phyloP scores from a whole-genome alignment of 2,329 filamentous ascomycete genomes.

The Colletotrichum sp. region DNA sequence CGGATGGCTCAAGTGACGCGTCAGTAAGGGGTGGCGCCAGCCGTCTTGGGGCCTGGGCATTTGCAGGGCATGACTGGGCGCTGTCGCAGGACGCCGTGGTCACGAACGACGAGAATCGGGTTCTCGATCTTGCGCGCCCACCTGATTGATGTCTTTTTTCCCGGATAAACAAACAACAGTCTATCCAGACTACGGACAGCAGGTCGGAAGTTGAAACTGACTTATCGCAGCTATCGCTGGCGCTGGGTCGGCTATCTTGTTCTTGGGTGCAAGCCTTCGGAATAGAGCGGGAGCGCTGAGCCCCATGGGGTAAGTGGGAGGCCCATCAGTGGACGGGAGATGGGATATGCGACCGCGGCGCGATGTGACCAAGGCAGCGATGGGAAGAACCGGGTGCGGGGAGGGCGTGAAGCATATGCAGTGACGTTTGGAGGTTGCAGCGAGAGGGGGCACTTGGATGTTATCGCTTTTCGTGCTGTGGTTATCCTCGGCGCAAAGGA shows the following conservation, averaged over 20 bases:
- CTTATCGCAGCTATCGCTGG: constrained; percentile 1
- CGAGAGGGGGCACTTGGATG: neutral
- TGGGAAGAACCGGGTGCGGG: constrained; percentile 13
- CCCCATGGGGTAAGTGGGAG: constrained; percentile 19
- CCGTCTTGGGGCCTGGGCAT: constrained; percentile 3
- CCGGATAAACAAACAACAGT: neutral
- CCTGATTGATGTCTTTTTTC: neutral
- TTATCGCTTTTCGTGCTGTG: neutral
- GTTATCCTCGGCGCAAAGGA: neutral
- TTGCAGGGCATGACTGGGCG: neutral
- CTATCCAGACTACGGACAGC: neutral
- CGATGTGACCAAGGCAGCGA: neutral
- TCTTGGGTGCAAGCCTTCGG: neutral
- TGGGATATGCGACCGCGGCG: neutral
- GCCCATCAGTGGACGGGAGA: constrained; percentile 4
- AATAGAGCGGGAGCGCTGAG: constrained; percentile 16
- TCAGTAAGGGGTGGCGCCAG: neutral
- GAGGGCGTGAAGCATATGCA: neutral
- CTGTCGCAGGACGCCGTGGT: neutral
- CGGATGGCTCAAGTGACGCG: neutral
- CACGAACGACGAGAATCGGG: neutral
- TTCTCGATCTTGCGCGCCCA: neutral
- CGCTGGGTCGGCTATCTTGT: constrained; percentile 7
- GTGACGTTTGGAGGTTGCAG: constrained; percentile 3
- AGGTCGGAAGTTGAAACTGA: constrained; percentile 2